These are phyloP conservation scores for Ailanthus altissimus DNA, from an alignment of 345 rosid species.

Conservation along the genomic window DNA sequence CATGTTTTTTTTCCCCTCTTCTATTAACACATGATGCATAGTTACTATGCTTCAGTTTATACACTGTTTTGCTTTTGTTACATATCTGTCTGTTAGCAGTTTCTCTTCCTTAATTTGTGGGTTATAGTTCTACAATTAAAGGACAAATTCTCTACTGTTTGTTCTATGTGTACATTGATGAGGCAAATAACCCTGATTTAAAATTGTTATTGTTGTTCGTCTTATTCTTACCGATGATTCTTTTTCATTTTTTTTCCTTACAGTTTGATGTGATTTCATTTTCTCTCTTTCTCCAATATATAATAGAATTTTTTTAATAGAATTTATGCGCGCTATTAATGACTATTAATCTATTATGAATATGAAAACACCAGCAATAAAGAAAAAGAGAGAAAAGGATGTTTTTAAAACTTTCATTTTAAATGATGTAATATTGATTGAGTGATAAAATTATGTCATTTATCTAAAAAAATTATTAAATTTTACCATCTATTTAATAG, in stretches of 20 bases:
- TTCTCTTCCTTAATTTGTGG: conserved; percentile 14
- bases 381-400: background rate
- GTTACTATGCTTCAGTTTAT: background rate
- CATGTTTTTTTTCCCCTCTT: background rate
- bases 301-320: no score
- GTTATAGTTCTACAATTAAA: background rate
- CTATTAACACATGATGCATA: background rate
- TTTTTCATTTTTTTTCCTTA: background rate
- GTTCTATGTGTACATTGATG: conserved; percentile 7
- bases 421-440: no score
- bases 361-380: background rate
- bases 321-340: background rate
- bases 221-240: background rate
- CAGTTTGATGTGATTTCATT: background rate
- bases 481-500: no score
- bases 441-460: no score
- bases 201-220: background rate
- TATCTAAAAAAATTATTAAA: no score
- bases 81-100: background rate
- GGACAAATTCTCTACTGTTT: background rate
- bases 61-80: background rate
- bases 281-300: no score
- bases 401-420: no score
- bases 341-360: background rate
- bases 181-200: background rate